These are phyloP conservation scores for Colletotrichum orchidophilum DNA, from an alignment of 2,329 filamentous ascomycete species.

Conservation along the genomic window DNA sequence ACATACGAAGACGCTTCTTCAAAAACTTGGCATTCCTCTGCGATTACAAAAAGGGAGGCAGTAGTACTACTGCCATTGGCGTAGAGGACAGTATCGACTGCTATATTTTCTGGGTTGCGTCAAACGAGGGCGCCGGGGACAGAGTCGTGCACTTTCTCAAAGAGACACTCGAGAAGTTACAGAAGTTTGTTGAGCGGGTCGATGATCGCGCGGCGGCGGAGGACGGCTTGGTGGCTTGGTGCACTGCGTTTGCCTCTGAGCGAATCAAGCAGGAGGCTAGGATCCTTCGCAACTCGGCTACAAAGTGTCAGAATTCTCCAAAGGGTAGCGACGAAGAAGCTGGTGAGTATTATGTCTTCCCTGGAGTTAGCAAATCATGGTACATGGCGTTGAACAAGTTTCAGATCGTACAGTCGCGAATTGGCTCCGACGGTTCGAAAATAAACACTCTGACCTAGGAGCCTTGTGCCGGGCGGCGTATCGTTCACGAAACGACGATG, in stretches of 20 bases:
- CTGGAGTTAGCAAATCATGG: not conserved
- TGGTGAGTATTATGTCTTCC: not conserved
- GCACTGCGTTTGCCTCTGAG: conserved; percentile 32
- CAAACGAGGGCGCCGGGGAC: conserved; percentile 43
- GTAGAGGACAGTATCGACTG: conserved; percentile 44
- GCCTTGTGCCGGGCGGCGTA: not conserved
- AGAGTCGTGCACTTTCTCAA: conserved; percentile 44
- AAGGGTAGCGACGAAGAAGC: not conserved
- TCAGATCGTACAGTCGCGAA: not conserved
- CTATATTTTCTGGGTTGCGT: conserved; percentile 55
- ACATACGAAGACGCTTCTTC: conserved; percentile 42
- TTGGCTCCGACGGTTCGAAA: not conserved
- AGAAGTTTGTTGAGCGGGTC: not conserved
- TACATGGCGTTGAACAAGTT: not conserved
- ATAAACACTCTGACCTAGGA: not conserved
- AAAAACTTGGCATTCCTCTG: conserved; percentile 55
- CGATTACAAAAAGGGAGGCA: conserved; percentile 56
- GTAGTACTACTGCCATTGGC: conserved; percentile 54
- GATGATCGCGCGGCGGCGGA: not conserved
- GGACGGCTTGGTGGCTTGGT: not conserved
- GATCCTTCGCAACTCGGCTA: conserved; percentile 29
- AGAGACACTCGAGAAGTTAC: conserved; percentile 36
- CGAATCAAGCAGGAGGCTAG: conserved; percentile 39
- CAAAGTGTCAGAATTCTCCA: conserved; percentile 20
- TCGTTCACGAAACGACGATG: conserved; percentile 8